A percentile compares a stretch with the other conserved stretches of the same genome.
Evolutionary conservation across 306 rosid genomes (phyloP).

Genomic region (Macrotyloma uniflorum): DNA sequence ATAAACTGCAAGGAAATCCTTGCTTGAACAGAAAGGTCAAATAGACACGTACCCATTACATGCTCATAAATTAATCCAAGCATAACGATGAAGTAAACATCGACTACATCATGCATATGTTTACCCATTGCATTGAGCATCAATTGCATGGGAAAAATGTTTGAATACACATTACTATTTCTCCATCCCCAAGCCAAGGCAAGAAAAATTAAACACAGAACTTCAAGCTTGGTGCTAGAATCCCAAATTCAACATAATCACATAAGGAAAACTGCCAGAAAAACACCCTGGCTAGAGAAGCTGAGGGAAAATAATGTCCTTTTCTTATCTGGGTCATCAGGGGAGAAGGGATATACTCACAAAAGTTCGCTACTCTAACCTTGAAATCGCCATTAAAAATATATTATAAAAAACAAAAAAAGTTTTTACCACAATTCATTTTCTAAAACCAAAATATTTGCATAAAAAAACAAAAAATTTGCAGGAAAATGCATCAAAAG

Average conservation of each 20-base stretch:
- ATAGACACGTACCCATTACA: background rate
- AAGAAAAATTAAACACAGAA: background rate
- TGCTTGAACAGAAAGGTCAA: background rate
- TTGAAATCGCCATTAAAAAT: background rate
- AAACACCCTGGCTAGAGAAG: no score
- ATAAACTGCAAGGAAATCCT: background rate
- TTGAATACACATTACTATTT: background rate
- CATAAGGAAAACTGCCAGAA: background rate
- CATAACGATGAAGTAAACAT: background rate
- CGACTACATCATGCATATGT: slow-evolving; percentile 1
- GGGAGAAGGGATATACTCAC: background rate
- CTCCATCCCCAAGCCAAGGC: background rate
- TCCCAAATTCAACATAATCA: background rate
- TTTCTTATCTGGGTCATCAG: background rate
- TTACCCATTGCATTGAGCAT: background rate
- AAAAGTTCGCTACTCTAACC: background rate
- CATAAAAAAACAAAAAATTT: slow-evolving; percentile 2
- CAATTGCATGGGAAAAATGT: background rate
- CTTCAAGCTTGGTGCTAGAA: background rate
- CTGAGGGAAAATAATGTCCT: background rate
- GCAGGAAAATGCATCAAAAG: background rate
- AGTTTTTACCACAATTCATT: background rate
- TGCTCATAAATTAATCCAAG: background rate
- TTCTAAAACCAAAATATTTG: background rate
- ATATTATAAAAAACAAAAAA: background rate